phyloP scores from a whole-genome alignment of 306 rosid species.

The Castanea mollissima region DNA sequence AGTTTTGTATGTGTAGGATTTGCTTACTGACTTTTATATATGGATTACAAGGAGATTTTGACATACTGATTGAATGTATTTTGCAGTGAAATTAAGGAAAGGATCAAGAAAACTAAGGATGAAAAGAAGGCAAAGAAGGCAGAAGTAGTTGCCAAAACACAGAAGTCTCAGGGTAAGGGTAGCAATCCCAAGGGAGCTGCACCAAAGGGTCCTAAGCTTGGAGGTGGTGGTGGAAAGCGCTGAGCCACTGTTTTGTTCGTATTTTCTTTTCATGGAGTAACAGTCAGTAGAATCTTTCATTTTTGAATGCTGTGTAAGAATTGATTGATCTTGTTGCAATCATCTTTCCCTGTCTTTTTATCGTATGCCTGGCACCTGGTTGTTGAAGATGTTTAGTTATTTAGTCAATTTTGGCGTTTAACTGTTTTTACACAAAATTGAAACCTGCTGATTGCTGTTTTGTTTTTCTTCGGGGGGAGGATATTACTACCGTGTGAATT shows the following conservation, averaged over 20 bases:
- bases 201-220: conserved; percentile 82
- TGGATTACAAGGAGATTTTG: neutral
- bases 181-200: conserved; percentile 52
- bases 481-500: too few relatives aligned
- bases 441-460: too few relatives aligned
- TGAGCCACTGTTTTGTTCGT: conserved; percentile 29
- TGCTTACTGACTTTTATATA: neutral
- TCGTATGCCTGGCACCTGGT: conserved; percentile 14
- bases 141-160: conserved; percentile 60
- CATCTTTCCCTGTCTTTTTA: conserved; percentile 5
- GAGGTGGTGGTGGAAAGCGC: conserved; percentile 92
- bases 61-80: neutral
- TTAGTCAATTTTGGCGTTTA: neutral
- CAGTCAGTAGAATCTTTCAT: conserved; percentile 19
- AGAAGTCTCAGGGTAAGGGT: conserved; percentile 56
- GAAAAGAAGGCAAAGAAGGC: conserved; percentile 92
- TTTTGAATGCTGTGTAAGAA: conserved; percentile 27
- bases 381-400: conserved; percentile 2
- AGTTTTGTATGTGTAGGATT: neutral
- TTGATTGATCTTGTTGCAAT: conserved; percentile 6
- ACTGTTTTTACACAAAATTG: too few relatives aligned
- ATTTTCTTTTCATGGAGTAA: conserved; percentile 11
- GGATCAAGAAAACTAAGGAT: conserved; percentile 85
- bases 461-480: too few relatives aligned
- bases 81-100: conserved; percentile 76